Evolutionary conservation across 352 stramenopile species (phyloP).

Genomic region (Phytophthora europaea): DNA sequence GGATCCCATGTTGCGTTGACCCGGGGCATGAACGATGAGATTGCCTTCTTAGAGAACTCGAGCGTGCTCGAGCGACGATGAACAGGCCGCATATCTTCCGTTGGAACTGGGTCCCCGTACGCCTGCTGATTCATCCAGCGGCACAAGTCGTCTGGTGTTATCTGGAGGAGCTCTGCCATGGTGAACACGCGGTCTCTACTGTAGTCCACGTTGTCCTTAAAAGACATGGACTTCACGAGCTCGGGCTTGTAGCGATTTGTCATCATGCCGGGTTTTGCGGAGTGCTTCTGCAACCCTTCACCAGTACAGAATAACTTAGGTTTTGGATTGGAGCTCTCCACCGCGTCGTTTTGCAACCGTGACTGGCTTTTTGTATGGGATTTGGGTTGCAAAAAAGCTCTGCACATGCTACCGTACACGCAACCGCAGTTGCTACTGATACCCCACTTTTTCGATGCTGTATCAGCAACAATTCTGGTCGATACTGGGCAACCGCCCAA

Average conservation of each 20-base stretch:
- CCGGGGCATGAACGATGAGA: too few relatives aligned
- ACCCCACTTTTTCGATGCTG: background rate
- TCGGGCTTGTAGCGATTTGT: background rate
- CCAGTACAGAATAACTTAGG: background rate
- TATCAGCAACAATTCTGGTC: too few relatives aligned
- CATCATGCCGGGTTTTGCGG: background rate
- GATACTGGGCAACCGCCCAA: too few relatives aligned
- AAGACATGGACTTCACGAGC: background rate
- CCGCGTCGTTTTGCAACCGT: background rate
- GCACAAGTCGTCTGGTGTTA: background rate
- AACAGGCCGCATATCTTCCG: background rate
- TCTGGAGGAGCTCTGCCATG: background rate
- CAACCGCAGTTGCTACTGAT: background rate
- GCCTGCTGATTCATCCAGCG: background rate
- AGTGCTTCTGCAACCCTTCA: background rate
- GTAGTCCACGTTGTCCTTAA: background rate
- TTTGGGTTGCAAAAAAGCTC: background rate
- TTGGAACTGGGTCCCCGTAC: background rate
- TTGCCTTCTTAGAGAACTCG: slow-evolving; percentile 4
- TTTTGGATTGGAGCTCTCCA: background rate
- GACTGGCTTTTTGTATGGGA: background rate
- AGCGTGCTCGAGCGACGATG: background rate
- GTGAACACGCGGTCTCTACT: background rate
- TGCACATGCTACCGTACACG: background rate
- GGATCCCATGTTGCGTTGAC: too few relatives aligned